These are phyloP conservation scores for Myxozyma melibiosi DNA, from an alignment of 805 yeast species.

Conservation along the genomic window DNA sequence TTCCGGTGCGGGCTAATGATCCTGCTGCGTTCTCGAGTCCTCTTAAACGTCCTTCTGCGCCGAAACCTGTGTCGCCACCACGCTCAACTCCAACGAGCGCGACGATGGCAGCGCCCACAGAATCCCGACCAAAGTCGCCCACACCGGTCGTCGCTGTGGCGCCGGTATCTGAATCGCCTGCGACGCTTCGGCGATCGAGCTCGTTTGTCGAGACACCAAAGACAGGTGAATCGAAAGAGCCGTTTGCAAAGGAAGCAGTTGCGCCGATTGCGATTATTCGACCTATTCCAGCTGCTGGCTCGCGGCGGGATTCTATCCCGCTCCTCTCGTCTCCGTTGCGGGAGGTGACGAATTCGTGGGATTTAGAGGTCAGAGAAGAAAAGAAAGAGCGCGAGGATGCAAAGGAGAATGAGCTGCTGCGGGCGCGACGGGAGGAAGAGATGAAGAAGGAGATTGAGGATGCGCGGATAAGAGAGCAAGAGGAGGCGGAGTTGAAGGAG, in stretches of 20 bases:
- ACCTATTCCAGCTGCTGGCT: not conserved
- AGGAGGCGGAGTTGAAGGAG: conserved; percentile 38
- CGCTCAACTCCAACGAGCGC: too few species aligned
- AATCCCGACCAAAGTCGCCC: too few species aligned
- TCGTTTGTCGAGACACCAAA: not conserved
- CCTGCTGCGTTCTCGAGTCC: too few species aligned
- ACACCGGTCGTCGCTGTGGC: not conserved
- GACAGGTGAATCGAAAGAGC: not conserved
- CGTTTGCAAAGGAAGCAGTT: not conserved
- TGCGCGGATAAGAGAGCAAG: not conserved
- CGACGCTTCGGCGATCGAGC: not conserved
- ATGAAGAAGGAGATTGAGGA: not conserved
- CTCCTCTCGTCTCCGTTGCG: conserved; percentile 25
- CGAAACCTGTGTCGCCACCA: not conserved
- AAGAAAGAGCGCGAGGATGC: not conserved
- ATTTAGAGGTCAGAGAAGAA: conserved; percentile 4
- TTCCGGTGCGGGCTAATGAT: too few species aligned
- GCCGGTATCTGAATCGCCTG: not conserved
- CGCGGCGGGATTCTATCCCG: not conserved
- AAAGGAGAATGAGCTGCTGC: not conserved
- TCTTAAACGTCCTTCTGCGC: too few species aligned
- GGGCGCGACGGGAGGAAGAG: not conserved
- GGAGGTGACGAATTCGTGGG: conserved; percentile 23
- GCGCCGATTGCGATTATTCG: not conserved
- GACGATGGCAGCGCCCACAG: too few species aligned